These are phyloP conservation scores for Epichloe typhina DNA, from an alignment of 2,329 filamentous ascomycete genomes.

Conservation along the genomic window DNA sequence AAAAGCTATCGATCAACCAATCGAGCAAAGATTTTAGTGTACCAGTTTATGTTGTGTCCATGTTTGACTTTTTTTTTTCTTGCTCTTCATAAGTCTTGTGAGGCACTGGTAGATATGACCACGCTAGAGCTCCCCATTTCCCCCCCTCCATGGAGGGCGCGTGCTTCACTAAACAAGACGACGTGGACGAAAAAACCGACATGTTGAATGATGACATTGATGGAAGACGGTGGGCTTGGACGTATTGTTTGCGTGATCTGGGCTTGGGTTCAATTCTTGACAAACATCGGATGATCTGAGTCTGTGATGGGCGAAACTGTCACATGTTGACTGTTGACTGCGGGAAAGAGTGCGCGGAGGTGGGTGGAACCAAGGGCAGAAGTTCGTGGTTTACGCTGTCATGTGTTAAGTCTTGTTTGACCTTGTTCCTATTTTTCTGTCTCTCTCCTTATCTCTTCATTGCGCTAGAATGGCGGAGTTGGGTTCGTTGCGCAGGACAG, in stretches of 20 bases:
- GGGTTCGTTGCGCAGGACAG: conserved; percentile 8
- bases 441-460: conserved; percentile 11
- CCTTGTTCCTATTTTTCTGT: conserved; percentile 6
- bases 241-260: not conserved
- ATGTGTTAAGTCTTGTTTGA: conserved; percentile 7
- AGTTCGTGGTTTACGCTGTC: conserved; percentile 5
- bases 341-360: not conserved
- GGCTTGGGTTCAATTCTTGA: not conserved
- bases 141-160: not conserved
- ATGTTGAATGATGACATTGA: not conserved
- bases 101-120: conserved; percentile 9
- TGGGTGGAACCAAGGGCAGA: not conserved
- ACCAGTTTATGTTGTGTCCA: conserved; percentile 28
- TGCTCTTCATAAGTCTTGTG: conserved; percentile 14
- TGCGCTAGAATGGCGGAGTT: conserved; percentile 16
- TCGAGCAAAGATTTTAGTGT: conserved; percentile 30
- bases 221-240: not conserved
- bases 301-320: not conserved
- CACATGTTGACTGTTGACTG: not conserved
- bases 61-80: conserved; percentile 12
- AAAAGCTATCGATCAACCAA: conserved; percentile 41
- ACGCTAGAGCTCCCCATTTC: not conserved
- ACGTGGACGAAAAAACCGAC: not conserved
- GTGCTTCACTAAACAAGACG: not conserved
- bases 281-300: not conserved